Evolutionary conservation across 371 early-diverging fungal genomes (phyloP), one percentile per base, ranked within the genome.

Genomic region (Coemansia sp.): DNA sequence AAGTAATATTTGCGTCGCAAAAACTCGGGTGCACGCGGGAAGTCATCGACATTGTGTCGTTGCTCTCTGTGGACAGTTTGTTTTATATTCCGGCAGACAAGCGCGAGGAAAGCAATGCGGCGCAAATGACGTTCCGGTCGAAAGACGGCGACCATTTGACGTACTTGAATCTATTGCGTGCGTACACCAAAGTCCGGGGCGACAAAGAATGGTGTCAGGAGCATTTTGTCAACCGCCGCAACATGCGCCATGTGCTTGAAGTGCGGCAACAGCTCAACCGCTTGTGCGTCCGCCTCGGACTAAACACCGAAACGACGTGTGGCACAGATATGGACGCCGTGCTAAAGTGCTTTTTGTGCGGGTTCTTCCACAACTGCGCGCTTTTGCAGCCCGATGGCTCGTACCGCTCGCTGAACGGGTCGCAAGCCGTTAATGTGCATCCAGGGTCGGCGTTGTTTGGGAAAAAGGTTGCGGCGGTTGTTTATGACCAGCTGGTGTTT

Each of bases 401-500:
- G 1, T 98, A 93, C 81, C 84, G 87, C 68, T 91, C 92, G 7
- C 82, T 95, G 22, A 82, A 84, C 5, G 91, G 91, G 5, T 84
- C 84, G 8, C 86, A 92, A 82, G 76, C 73, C 4, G 93, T 94
- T 11, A 85, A 87, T 61, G 86, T 97, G 14, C 99, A 97, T 80
- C 97, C 95, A 34, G 87, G 88, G 0, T 92, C 92, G 24, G 86
- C 90, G 37, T 82, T 95, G 81, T 93, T 92, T 83, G 86, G 86
- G 21, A 89, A 86, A 80, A 88, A 87, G 29, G 81, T 83, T 0
- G 89, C 90, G 59, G 89, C 90, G 8, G 85, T 98, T 40, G 81
- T 98, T 71, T 98, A 94, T 81, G 92, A 95, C 71, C 97, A 98
- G 80, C 84, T 93, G 52, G 95, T 94, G 4, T 90, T 90, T 57